phyloP scores from a whole-genome alignment of 78 protist genomes.

The Cavenderia fasciculata region DNA sequence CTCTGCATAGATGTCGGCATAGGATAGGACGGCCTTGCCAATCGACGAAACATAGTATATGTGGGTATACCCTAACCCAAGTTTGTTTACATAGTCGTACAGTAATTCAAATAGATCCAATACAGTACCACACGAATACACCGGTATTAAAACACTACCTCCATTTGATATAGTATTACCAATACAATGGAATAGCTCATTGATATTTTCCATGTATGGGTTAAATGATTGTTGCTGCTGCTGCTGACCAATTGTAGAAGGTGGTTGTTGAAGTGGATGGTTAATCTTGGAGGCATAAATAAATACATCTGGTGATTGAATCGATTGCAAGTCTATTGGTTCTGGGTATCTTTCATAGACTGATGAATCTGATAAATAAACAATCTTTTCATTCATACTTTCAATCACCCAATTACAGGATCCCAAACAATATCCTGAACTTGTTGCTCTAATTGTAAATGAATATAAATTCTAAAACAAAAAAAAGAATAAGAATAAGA shows the following conservation, averaged over 20 bases:
- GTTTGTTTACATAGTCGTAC: conserved; percentile 18
- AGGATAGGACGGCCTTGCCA: conserved; percentile 38
- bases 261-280: not conserved
- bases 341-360: conserved; percentile 45
- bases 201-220: not conserved
- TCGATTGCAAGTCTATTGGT: conserved; percentile 24
- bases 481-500: not conserved
- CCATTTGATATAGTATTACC: conserved; percentile 14
- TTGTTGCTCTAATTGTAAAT: conserved; percentile 13
- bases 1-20: conserved; percentile 61
- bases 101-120: conserved; percentile 64
- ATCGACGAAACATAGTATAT: conserved; percentile 37
- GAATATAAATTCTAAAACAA: conserved; percentile 1
- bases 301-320: conserved; percentile 12
- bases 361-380: conserved; percentile 43
- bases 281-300: not conserved
- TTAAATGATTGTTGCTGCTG: no score
- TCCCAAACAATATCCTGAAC: conserved; percentile 65
- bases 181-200: conserved; percentile 6
- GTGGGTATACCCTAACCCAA: conserved; percentile 12
- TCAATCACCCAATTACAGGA: conserved; percentile 59
- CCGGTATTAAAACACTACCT: conserved; percentile 65
- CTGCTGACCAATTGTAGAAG: no score
- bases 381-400: conserved; percentile 34
- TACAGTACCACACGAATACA: conserved; percentile 44